Evolutionary conservation across 371 early-diverging fungal species (phyloP).

Genomic region (Mortierella sp.): DNA sequence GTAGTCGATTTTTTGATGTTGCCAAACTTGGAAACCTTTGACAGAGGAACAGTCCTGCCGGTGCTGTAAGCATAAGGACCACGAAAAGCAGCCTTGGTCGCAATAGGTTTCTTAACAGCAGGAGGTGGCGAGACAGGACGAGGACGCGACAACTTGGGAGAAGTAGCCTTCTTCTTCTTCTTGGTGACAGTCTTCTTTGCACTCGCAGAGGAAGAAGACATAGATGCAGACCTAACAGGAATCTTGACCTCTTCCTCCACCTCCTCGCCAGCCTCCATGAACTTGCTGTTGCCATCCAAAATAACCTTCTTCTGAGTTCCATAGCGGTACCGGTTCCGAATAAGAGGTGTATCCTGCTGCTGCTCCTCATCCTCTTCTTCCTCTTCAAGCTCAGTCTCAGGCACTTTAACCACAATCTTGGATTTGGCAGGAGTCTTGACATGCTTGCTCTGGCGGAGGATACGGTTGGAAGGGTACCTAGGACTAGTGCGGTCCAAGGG

Average conservation of each 20-base stretch:
- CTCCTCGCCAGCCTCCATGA: neutral
- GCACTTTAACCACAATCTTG: neutral
- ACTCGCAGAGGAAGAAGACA: no score
- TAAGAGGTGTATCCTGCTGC: neutral
- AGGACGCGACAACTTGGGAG: neutral
- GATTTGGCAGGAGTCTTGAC: neutral
- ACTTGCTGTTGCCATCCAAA: neutral
- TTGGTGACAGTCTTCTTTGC: neutral
- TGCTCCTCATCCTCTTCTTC: neutral
- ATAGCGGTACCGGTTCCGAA: constrained; percentile 9
- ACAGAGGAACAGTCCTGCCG: neutral
- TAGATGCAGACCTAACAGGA: neutral
- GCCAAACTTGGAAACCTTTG: neutral
- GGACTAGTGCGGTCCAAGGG: neutral
- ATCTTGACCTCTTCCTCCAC: neutral
- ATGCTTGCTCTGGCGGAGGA: constrained; percentile 27
- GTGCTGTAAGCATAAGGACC: neutral
- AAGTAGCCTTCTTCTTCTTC: neutral
- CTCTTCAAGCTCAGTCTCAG: neutral
- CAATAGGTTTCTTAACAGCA: neutral
- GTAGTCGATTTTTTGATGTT: neutral
- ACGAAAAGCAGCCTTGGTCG: neutral
- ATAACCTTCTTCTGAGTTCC: constrained; percentile 7
- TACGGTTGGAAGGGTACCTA: constrained; percentile 15
- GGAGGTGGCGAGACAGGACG: neutral